Percentiles rank a stretch among this genome's conserved stretches.
These are phyloP conservation scores for Pichia sp. DNA, from an alignment of 1,139 yeast genomes.

Conservation along the genomic window DNA sequence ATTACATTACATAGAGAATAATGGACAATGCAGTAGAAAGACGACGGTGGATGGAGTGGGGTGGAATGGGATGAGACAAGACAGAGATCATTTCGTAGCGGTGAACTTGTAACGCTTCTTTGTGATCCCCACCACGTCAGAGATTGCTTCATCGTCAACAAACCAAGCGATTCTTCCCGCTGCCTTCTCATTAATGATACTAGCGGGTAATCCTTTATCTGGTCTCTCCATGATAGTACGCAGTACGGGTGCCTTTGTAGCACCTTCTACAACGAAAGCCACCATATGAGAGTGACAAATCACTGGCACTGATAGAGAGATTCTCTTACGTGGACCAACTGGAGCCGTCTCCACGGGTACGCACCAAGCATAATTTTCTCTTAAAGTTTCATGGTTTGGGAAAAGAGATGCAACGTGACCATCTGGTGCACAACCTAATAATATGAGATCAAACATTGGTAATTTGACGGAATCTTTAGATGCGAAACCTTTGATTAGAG, in stretches of 20 bases:
- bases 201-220: constrained; percentile 91
- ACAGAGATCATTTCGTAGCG: constrained; percentile 2
- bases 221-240: constrained; percentile 95
- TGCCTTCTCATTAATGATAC: constrained; percentile 91
- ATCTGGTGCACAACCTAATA: constrained; percentile 97
- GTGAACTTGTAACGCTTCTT: constrained; percentile 65
- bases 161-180: constrained; percentile 98
- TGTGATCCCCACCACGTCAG: constrained; percentile 64
- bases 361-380: constrained; percentile 95
- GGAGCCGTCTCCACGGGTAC: constrained; percentile 93
- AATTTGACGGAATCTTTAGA: constrained; percentile 90
- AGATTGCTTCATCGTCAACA: constrained; percentile 91
- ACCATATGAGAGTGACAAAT: constrained; percentile 91
- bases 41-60: no score
- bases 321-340: constrained; percentile 78
- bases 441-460: constrained; percentile 86
- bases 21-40: no score
- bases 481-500: constrained; percentile 85
- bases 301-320: constrained; percentile 90
- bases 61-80: no score
- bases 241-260: constrained; percentile 90
- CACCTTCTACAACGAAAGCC: constrained; percentile 91
- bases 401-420: constrained; percentile 96
- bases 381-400: constrained; percentile 82
- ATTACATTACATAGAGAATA: no score